phyloP scores from a whole-genome alignment of 1,284 basidiomycete species.

The Salmacisia buchloeana region DNA sequence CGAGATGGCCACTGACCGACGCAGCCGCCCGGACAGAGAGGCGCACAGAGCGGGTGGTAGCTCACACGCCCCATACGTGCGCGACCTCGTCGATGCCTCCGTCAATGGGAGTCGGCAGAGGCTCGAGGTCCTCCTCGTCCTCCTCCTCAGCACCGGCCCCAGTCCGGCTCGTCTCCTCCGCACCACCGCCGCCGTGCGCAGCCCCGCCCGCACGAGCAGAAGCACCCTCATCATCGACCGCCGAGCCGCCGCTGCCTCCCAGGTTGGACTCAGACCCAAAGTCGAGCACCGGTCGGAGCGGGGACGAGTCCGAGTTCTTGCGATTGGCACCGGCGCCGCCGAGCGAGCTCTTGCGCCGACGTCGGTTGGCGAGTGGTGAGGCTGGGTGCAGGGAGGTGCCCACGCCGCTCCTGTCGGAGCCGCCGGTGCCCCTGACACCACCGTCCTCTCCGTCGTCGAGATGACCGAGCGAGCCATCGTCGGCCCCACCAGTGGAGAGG shows the following conservation, averaged over 20 bases:
- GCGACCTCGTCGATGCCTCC: constrained; percentile 35
- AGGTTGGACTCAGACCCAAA: constrained; percentile 24
- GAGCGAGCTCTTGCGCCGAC: background rate
- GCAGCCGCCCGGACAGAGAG: no score
- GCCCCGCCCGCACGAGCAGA: constrained; percentile 15
- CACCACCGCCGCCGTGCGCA: constrained; percentile 6
- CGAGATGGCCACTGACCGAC: no score
- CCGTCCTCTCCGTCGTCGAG: background rate
- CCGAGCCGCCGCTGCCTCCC: constrained; percentile 30
- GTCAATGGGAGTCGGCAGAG: constrained; percentile 24
- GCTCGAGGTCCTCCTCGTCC: constrained; percentile 10
- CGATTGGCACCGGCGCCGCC: background rate
- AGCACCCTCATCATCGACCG: constrained; percentile 24
- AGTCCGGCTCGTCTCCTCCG: background rate
- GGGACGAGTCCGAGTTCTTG: constrained; percentile 23
- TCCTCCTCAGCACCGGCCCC: constrained; percentile 17
- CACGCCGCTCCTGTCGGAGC: background rate
- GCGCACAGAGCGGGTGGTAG: no score
- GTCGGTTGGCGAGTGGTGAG: constrained; percentile 7
- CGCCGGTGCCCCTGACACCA: no score
- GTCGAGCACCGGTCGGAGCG: constrained; percentile 33
- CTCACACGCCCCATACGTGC: constrained; percentile 4
- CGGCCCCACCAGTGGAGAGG: constrained; percentile 21
- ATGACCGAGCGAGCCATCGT: constrained; percentile 18
- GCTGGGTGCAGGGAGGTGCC: background rate